These are phyloP conservation scores for Aureobasidium zeae DNA, from an alignment of 2,329 filamentous ascomycete genomes.

Conservation along the genomic window DNA sequence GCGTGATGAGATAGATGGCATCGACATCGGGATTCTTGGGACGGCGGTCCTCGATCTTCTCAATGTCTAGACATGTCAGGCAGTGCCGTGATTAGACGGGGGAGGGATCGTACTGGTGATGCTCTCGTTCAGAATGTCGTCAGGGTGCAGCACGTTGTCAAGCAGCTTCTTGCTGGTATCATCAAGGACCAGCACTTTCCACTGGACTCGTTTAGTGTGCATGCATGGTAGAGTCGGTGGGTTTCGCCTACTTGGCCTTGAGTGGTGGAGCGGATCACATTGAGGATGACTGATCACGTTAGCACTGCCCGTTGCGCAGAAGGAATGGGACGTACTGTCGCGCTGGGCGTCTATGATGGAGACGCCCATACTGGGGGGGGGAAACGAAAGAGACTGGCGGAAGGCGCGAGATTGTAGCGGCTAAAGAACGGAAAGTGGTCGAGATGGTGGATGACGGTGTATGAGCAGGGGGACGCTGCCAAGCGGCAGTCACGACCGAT, in stretches of 20 bases:
- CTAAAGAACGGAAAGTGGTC: background rate
- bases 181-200: constrained; percentile 94
- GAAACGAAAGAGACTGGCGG: background rate
- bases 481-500: too few relatives aligned
- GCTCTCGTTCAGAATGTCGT: constrained; percentile 94
- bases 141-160: constrained; percentile 84
- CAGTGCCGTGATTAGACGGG: constrained; percentile 1
- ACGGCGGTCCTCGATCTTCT: constrained; percentile 81
- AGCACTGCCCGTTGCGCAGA: background rate
- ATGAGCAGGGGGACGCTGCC: background rate
- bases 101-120: constrained; percentile 69
- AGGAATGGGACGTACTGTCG: constrained; percentile 47
- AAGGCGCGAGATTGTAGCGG: too few relatives aligned
- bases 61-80: constrained; percentile 61
- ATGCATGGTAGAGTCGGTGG: background rate
- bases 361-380: constrained; percentile 57
- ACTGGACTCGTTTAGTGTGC: too few relatives aligned
- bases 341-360: constrained; percentile 81
- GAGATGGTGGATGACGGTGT: background rate
- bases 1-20: constrained; percentile 84
- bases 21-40: constrained; percentile 82
- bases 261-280: constrained; percentile 67
- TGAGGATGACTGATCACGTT: constrained; percentile 52
- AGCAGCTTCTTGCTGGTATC: constrained; percentile 73
- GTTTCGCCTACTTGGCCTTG: constrained; percentile 50